Evolutionary conservation across 2,329 filamentous ascomycete species (phyloP), one percentile per base, ranked within the genome.

Genomic region (Penicillium sp.): DNA sequence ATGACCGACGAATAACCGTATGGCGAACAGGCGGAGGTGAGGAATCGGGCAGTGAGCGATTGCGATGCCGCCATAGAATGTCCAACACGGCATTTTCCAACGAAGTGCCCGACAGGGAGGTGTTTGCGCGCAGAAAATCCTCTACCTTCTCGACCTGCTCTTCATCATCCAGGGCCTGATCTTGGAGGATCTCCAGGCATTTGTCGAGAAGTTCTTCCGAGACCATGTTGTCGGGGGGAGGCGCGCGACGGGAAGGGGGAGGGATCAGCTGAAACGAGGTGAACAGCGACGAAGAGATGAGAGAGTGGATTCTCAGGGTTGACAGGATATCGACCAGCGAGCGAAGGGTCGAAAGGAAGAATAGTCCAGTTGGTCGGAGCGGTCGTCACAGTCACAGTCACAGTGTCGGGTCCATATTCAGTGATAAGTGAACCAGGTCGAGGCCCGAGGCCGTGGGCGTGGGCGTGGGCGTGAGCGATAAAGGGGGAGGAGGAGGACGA

Each of bases 111-210:
- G 82, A 83, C 61, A 97, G 78, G 24, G 80, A 82, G 7, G 91
- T 91, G 75, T 92, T 86, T 62, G 86, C 87, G 73, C 86, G 87
- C 65, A 97, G 80, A 46, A 97, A 80, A 60, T 91, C 89, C 76
- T 97, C 92, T 46, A 97, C 80, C 75, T 84, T 89, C 74, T 97
- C 93, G 42, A 90, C 93, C 80, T 94, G 96, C 68, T 97, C 93
- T 75, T 99, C 94, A 58, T 97, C 94, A 65, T 96, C 90, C 55
- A 96, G 80, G 49, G 82, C 80, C 52, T 85, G 77, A 75, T 97
- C 88, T 77, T 94, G 87, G 59, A 99, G 83, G 68, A 97, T 84
- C 46, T 91, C 90, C 70, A 95, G 84, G 73, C 91, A 96, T 67
- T 94, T 84, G 65, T 97, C 91, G 78, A 95, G 96, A 49, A 93